phyloP scores from a whole-genome alignment of 176 grass and related monocot genomes.

The Oryza longistaminata region DNA sequence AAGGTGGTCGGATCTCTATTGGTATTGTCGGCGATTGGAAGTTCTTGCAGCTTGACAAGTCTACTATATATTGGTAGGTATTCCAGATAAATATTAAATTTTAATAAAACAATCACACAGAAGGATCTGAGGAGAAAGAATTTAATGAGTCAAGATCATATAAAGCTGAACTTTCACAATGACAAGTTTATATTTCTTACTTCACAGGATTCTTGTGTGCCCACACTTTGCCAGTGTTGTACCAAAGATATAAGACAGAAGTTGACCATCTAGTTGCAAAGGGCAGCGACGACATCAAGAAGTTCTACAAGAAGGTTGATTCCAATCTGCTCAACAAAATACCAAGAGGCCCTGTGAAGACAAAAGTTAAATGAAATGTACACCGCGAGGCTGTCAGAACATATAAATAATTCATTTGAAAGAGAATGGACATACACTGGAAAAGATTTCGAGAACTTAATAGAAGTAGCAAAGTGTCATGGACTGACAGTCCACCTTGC shows the following conservation, averaged over 20 bases:
- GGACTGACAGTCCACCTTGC: neutral
- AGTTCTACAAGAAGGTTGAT: constrained; percentile 69
- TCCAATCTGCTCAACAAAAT: constrained; percentile 82
- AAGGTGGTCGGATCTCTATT: constrained; percentile 67
- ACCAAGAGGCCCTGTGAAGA: constrained; percentile 84
- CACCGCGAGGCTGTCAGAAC: neutral
- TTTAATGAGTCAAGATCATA: neutral
- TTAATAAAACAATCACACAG: neutral
- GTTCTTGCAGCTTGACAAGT: constrained; percentile 72
- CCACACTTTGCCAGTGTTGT: constrained; percentile 68
- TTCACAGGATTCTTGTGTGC: constrained; percentile 64
- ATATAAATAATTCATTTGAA: constrained; percentile 13
- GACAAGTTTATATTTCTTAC: constrained; percentile 6
- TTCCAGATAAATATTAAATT: neutral
- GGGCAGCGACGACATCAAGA: constrained; percentile 67
- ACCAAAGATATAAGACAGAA: constrained; percentile 70
- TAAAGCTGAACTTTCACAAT: neutral
- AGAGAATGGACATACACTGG: neutral
- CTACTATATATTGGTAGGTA: constrained; percentile 81
- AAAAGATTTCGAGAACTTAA: constrained; percentile 7
- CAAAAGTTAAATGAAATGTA: constrained; percentile 26
- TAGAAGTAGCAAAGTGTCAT: constrained; percentile 6
- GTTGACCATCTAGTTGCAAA: constrained; percentile 61
- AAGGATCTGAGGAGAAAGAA: neutral
- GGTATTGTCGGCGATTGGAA: constrained; percentile 66